Percentiles rank a stretch among this genome's conserved stretches.
Conservation (phyloP, 2,329 filamentous ascomycete species). For the Dothiorella sarmentorum region DNA sequence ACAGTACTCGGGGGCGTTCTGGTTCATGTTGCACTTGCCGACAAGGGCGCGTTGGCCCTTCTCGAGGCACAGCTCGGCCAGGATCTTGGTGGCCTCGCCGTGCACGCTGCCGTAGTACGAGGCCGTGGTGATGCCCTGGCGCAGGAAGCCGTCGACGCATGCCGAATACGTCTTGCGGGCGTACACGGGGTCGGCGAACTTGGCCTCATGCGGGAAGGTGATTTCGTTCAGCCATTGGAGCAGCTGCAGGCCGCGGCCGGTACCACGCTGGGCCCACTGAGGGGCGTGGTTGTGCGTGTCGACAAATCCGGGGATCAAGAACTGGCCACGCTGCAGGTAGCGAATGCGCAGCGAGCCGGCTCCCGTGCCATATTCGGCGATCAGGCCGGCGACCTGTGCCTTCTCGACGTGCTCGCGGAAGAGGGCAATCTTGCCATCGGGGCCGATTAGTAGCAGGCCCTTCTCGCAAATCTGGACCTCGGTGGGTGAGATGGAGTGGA, state of each 20-base stretch:
- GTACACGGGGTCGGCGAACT: conserved; percentile 54
- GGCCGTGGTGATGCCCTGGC: conserved; percentile 61
- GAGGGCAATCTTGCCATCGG: conserved; percentile 13
- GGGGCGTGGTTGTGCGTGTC: conserved; percentile 69
- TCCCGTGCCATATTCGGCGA: conserved; percentile 14
- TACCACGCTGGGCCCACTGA: conserved; percentile 48
- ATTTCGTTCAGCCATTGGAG: conserved; percentile 60
- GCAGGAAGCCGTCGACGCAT: conserved; percentile 57
- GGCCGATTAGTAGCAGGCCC: conserved; percentile 11
- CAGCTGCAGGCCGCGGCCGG: conserved; percentile 36
- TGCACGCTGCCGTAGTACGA: conserved; percentile 60
- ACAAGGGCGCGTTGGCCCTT: conserved; percentile 59
- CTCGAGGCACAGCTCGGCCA: conserved; percentile 53
- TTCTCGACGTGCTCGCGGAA: conserved; percentile 17
- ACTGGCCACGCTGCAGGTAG: conserved; percentile 43
- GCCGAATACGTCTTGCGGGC: conserved; percentile 30
- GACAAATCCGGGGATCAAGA: conserved; percentile 59
- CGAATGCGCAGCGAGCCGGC: conserved; percentile 22
- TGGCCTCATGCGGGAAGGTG: conserved; percentile 63
- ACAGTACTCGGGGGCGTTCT: conserved; percentile 40
- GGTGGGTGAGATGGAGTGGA: conserved; percentile 13
- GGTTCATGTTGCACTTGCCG: conserved; percentile 62
- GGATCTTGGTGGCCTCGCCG: conserved; percentile 53
- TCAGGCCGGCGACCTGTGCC: conserved; percentile 12
- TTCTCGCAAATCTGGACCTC: conserved; percentile 15